A percentile compares a stretch with the other conserved stretches of the same genome.
Evolutionary conservation across 805 yeast genomes (phyloP).

Genomic region (Nakazawaea molendinolei): DNA sequence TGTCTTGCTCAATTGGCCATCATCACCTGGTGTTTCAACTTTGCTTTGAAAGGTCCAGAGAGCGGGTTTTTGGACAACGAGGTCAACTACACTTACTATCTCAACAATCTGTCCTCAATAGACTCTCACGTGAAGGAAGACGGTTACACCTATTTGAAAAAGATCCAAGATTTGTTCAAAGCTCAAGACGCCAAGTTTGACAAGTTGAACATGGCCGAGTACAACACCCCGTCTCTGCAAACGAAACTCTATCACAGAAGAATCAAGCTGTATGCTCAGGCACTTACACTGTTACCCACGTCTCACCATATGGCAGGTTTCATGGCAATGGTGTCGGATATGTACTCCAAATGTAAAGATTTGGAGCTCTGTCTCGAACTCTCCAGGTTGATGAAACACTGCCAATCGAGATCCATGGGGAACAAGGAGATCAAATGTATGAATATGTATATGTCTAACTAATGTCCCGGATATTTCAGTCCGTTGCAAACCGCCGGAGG

Average conservation of each 20-base stretch:
- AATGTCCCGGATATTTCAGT: conserved; percentile 12
- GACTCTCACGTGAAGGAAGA: conserved; percentile 33
- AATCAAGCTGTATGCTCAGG: conserved; percentile 10
- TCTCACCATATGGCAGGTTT: conserved; percentile 13
- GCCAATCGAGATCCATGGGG: conserved; percentile 14
- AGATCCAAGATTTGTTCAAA: conserved; percentile 27
- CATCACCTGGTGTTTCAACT: conserved; percentile 12
- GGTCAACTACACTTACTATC: conserved; percentile 11
- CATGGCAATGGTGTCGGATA: conserved; percentile 10
- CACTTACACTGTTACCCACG: not conserved
- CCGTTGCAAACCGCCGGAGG: conserved; percentile 44
- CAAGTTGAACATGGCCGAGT: not conserved
- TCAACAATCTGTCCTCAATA: conserved; percentile 2
- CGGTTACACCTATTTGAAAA: conserved; percentile 38
- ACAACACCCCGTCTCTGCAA: not conserved
- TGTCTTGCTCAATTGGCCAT: conserved; percentile 8
- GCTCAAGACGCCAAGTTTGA: conserved; percentile 4
- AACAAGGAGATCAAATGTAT: conserved; percentile 13
- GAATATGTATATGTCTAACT: conserved; percentile 11
- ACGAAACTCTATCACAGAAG: conserved; percentile 8
- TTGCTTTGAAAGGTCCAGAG: conserved; percentile 17
- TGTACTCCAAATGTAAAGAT: conserved; percentile 9
- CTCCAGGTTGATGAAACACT: conserved; percentile 12
- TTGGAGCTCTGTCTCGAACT: conserved; percentile 10
- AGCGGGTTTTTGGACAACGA: conserved; percentile 20